phyloP scores from a whole-genome alignment of 169 alveolate species.

The Eimeria necatrix region DNA sequence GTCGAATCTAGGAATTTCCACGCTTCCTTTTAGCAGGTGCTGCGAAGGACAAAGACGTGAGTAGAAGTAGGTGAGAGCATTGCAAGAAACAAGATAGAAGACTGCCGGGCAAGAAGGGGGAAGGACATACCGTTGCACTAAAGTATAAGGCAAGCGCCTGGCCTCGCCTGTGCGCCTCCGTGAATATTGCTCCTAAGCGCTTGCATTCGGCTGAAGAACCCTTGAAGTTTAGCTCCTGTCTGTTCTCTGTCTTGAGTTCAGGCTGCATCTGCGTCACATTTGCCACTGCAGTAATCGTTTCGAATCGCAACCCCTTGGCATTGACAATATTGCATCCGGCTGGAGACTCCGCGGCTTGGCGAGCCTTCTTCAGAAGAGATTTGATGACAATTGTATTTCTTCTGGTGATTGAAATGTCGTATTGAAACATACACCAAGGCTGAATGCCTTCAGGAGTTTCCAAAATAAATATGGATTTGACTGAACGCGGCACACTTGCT shows the following conservation, averaged over 20 bases:
- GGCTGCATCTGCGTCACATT: constrained; percentile 13
- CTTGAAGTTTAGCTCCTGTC: constrained; percentile 68
- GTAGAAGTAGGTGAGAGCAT: too few species aligned
- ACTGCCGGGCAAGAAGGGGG: neutral
- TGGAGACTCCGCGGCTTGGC: constrained; percentile 73
- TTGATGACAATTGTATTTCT: constrained; percentile 62
- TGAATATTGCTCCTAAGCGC: constrained; percentile 59
- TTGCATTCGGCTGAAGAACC: constrained; percentile 69
- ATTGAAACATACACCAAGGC: constrained; percentile 79
- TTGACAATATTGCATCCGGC: constrained; percentile 72
- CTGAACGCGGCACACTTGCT: constrained; percentile 71
- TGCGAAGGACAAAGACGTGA: neutral
- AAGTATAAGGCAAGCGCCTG: constrained; percentile 34
- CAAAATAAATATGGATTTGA: constrained; percentile 51
- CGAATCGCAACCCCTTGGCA: constrained; percentile 67
- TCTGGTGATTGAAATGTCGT: constrained; percentile 58
- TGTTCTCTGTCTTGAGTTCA: constrained; percentile 65
- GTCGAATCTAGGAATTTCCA: constrained; percentile 42
- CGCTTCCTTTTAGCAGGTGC: constrained; percentile 41
- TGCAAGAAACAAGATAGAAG: neutral
- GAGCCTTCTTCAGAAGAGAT: constrained; percentile 44
- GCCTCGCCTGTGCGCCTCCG: constrained; percentile 49
- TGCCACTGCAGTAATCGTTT: constrained; percentile 58
- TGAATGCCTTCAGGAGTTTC: constrained; percentile 62
- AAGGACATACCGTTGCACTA: constrained; percentile 49